Conservation (phyloP, 371 early-diverging fungal genomes). For the Chytridium lagenaria region DNA sequence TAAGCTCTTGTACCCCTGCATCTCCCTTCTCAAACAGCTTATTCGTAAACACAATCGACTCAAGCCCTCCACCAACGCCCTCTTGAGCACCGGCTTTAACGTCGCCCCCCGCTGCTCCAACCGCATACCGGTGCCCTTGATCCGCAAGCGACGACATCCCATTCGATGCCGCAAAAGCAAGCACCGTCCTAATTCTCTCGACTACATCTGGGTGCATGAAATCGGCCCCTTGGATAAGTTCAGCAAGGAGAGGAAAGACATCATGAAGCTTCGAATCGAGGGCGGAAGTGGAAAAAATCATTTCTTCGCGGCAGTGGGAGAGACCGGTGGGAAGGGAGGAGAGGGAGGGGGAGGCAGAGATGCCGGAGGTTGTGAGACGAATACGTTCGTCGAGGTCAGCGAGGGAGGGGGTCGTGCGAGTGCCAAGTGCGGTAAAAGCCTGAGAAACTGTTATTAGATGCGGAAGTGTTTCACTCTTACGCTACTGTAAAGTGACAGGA, state of each 20-base stretch:
- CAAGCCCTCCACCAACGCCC: constrained; percentile 77
- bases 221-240: constrained; percentile 26
- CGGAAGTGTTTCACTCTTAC: constrained; percentile 45
- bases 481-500: constrained; percentile 80
- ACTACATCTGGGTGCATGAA: constrained; percentile 10
- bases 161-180: constrained; percentile 25
- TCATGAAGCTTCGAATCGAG: constrained; percentile 27
- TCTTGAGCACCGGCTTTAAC: constrained; percentile 61
- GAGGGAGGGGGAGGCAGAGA: constrained; percentile 54
- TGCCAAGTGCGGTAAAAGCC: constrained; percentile 87
- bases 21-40: constrained; percentile 31
- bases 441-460: no score
- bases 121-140: constrained; percentile 85
- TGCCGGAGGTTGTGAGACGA: constrained; percentile 84
- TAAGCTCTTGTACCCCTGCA: constrained; percentile 47
- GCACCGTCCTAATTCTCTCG: constrained; percentile 35
- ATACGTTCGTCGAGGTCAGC: constrained; percentile 89
- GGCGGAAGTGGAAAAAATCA: constrained; percentile 23
- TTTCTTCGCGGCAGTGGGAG: not conserved
- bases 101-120: constrained; percentile 64
- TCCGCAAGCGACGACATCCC: constrained; percentile 83
- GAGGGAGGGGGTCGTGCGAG: constrained; percentile 67
- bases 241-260: constrained; percentile 17
- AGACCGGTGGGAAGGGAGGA: not conserved
- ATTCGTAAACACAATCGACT: constrained; percentile 82